phyloP scores from a whole-genome alignment of 2,329 filamentous ascomycete species.

The Dactylellina haptotyla region DNA sequence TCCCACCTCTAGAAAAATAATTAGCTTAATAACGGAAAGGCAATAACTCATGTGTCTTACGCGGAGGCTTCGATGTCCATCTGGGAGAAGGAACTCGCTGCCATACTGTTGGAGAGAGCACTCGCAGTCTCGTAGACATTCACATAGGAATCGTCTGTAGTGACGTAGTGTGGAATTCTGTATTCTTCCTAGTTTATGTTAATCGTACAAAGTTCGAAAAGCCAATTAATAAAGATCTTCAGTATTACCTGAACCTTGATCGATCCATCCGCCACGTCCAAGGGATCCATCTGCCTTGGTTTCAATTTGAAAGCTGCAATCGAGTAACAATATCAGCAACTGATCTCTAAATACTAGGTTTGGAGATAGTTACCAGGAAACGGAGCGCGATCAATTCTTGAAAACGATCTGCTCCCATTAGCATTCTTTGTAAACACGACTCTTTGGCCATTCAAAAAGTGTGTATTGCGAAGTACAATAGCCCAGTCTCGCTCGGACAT shows the following conservation, averaged over 20 bases:
- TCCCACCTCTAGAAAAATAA: slow-evolving; percentile 27
- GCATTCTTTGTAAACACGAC: slow-evolving; percentile 17
- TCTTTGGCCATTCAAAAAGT: slow-evolving; percentile 18
- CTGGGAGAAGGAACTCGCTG: slow-evolving; percentile 52
- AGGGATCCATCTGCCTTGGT: background rate
- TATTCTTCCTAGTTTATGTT: slow-evolving; percentile 9
- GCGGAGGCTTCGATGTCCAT: slow-evolving; percentile 42
- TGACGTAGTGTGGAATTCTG: slow-evolving; percentile 24
- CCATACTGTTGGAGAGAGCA: slow-evolving; percentile 37
- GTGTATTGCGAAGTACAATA: slow-evolving; percentile 11
- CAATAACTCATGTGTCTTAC: slow-evolving; percentile 19
- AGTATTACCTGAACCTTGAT: background rate
- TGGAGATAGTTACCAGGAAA: background rate
- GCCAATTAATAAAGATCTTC: background rate
- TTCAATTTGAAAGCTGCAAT: slow-evolving; percentile 24
- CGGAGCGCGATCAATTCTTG: slow-evolving; percentile 17
- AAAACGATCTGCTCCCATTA: slow-evolving; percentile 9
- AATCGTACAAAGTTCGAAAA: background rate
- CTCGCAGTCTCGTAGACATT: slow-evolving; percentile 47
- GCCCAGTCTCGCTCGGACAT: slow-evolving; percentile 23
- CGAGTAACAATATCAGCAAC: background rate
- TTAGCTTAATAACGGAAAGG: background rate
- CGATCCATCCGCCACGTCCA: background rate
- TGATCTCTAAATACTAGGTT: background rate
- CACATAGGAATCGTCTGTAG: slow-evolving; percentile 54